Percentiles rank a stretch among this genome's conserved stretches.
phyloP scores from a whole-genome alignment of 2,329 filamentous ascomycete genomes.

The Calonectria leucothoes region DNA sequence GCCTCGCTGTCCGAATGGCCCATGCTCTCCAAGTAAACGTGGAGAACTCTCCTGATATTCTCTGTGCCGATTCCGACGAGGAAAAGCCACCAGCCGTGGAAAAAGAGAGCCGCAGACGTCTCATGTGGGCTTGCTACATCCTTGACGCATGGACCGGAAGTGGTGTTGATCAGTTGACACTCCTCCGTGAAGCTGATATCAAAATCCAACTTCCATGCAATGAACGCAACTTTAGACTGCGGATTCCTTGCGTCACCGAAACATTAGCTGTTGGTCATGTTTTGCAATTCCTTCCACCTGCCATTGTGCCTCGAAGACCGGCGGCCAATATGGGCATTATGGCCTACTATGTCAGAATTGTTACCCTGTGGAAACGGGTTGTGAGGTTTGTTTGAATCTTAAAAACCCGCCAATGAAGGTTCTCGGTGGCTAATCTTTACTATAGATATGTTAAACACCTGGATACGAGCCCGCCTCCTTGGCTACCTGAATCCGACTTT shows the following conservation, averaged over 20 bases:
- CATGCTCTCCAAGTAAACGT: slow-evolving; percentile 54
- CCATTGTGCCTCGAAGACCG: slow-evolving; percentile 52
- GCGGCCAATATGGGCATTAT: slow-evolving; percentile 58
- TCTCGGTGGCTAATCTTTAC: slow-evolving; percentile 16
- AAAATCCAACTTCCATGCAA: slow-evolving; percentile 55
- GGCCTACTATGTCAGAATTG: slow-evolving; percentile 56
- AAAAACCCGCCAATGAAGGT: neutral
- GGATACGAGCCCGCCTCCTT: slow-evolving; percentile 53
- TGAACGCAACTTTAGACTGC: slow-evolving; percentile 55
- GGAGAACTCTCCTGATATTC: slow-evolving; percentile 51
- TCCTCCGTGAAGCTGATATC: slow-evolving; percentile 54
- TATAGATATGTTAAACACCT: slow-evolving; percentile 56
- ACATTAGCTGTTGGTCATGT: slow-evolving; percentile 55
- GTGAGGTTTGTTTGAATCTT: slow-evolving; percentile 45
- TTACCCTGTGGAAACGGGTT: slow-evolving; percentile 54
- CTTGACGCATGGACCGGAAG: slow-evolving; percentile 55
- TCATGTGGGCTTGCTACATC: slow-evolving; percentile 57
- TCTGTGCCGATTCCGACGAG: slow-evolving; percentile 48
- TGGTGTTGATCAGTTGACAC: slow-evolving; percentile 52
- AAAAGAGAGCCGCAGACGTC: slow-evolving; percentile 51
- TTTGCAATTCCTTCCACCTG: slow-evolving; percentile 52
- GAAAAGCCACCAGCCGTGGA: slow-evolving; percentile 49
- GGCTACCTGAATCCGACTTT: slow-evolving; percentile 57
- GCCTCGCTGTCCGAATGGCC: slow-evolving; percentile 55
- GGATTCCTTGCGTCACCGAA: slow-evolving; percentile 53